A percentile compares a stretch with the other conserved stretches of the same genome.
These are phyloP conservation scores for Phytophthora pluvialis DNA, from an alignment of 352 stramenopile species.

Conservation along the genomic window DNA sequence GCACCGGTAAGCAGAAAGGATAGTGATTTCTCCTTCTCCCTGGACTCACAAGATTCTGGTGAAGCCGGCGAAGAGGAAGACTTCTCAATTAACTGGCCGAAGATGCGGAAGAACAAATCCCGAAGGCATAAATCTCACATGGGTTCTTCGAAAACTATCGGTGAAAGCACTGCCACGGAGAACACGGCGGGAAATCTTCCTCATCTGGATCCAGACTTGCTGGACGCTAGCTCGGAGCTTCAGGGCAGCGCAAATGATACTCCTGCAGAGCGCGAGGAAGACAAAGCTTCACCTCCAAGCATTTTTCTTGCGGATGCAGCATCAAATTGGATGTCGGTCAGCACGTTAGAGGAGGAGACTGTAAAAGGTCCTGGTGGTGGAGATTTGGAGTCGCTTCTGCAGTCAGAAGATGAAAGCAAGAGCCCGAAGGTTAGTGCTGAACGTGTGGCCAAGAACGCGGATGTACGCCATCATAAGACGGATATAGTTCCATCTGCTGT, in stretches of 20 bases:
- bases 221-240: conserved; percentile 4
- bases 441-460: not conserved
- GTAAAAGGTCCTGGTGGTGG: conserved; percentile 9
- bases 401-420: conserved; percentile 6
- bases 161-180: conserved; percentile 6
- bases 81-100: conserved; percentile 52
- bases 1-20: not conserved
- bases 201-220: conserved; percentile 9
- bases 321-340: conserved; percentile 38
- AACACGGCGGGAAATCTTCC: conserved; percentile 7
- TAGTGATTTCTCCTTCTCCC: not conserved
- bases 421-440: not conserved
- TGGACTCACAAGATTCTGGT: not conserved
- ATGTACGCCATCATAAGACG: conserved; percentile 1
- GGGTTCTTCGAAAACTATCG: conserved; percentile 6
- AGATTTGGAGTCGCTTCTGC: conserved; percentile 13
- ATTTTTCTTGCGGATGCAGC: conserved; percentile 23
- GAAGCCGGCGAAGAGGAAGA: conserved; percentile 44
- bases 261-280: not conserved
- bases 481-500: not conserved
- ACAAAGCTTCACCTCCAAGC: not conserved
- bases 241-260: not conserved
- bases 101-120: conserved; percentile 44
- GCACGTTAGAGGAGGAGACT: conserved; percentile 6
- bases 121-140: conserved; percentile 25